Conservation (phyloP, 2,329 filamentous ascomycete species). For the Huntiella decipiens region DNA sequence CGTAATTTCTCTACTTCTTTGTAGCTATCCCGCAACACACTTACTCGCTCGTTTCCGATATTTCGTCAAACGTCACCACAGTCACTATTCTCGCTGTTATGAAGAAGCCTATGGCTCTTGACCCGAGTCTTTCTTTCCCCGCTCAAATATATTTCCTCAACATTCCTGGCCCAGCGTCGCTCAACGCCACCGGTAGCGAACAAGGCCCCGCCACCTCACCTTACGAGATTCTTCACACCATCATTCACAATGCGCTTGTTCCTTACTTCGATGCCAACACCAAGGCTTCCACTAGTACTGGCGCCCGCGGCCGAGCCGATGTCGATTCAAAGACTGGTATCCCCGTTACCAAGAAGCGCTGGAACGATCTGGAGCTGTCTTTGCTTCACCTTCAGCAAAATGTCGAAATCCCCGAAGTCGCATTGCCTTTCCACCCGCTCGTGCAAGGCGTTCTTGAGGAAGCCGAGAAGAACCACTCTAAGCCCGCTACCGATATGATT, state of each 20-base stretch:
- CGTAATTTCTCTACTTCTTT: not conserved
- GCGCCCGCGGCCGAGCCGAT: conserved; percentile 53
- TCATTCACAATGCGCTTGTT: conserved; percentile 77
- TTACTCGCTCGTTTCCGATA: conserved; percentile 67
- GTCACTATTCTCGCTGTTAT: conserved; percentile 73
- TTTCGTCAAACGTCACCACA: conserved; percentile 62
- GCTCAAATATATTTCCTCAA: conserved; percentile 88
- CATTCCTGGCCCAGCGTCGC: conserved; percentile 60
- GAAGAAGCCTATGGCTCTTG: conserved; percentile 76
- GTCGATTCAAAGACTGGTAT: conserved; percentile 86
- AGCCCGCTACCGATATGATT: conserved; percentile 62
- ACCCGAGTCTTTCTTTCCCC: conserved; percentile 61
- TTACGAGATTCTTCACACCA: conserved; percentile 79
- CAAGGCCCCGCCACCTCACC: conserved; percentile 60
- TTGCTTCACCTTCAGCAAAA: conserved; percentile 90
- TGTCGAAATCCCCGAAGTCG: conserved; percentile 87
- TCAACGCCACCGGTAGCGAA: conserved; percentile 46
- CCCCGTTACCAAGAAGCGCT: conserved; percentile 89
- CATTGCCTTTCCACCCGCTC: conserved; percentile 69
- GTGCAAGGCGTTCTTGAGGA: conserved; percentile 74
- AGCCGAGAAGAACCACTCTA: conserved; percentile 44
- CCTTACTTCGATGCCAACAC: conserved; percentile 97
- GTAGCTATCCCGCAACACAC: conserved; percentile 37
- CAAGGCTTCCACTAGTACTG: conserved; percentile 49
- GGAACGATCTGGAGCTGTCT: conserved; percentile 83